Percentiles rank a stretch among this genome's conserved stretches.
Evolutionary conservation across 345 rosid species (phyloP).

Genomic region (Euphorbia peplus): DNA sequence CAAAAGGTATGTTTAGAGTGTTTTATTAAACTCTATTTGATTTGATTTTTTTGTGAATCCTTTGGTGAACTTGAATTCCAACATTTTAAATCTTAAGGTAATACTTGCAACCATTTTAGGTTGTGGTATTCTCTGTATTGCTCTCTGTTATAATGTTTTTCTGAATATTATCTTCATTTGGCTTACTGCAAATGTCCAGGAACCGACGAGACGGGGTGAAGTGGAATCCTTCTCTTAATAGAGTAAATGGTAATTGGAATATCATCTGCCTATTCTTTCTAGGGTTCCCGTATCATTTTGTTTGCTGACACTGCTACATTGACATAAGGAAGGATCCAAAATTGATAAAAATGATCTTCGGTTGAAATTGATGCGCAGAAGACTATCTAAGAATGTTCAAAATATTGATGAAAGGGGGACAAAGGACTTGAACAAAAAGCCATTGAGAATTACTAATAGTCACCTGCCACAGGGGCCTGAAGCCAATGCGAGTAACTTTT

Average conservation of each 20-base stretch:
- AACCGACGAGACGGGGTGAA: conserved; percentile 20
- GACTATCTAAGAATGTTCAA: conserved; percentile 18
- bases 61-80: neutral
- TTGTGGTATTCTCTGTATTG: neutral
- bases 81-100: neutral
- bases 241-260: conserved; percentile 17
- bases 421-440: neutral
- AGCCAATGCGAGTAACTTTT: conserved; percentile 17
- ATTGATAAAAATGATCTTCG: conserved; percentile 40
- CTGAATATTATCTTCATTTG: neutral
- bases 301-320: conserved; percentile 11
- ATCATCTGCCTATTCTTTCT: conserved; percentile 3
- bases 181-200: conserved; percentile 14
- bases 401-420: conserved; percentile 11
- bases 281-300: conserved; percentile 2
- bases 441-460: conserved; percentile 18
- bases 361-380: conserved; percentile 33
- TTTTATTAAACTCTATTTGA: neutral
- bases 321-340: conserved; percentile 29
- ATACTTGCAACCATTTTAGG: neutral
- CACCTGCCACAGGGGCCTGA: conserved; percentile 17
- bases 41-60: neutral
- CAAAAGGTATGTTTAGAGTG: conserved; percentile 28
- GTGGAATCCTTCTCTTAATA: conserved; percentile 13
- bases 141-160: neutral